Base-by-base conservation (phyloP, 192 early-diverging fungal genomes). In the Chytriomyces sp. region DNA sequence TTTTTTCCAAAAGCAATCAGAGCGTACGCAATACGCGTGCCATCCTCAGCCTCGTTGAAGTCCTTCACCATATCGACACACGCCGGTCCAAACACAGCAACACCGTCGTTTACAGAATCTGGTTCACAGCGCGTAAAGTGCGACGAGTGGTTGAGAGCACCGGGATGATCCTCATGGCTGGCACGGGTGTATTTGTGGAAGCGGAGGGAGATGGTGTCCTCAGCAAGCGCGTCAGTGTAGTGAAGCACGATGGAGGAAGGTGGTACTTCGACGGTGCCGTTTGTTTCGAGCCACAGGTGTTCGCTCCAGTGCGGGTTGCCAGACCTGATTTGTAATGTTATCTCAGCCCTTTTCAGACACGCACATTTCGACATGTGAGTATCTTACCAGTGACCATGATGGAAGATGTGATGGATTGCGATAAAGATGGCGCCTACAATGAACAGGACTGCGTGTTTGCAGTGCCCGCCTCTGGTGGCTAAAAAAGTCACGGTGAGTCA, bases 1-100 rank as follows among this genome's bases (percentile, higher is more conserved):
- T 72, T 72, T 26, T 72, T 72, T 7, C 59, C 71, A 62, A 62
- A 16, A 16, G 26, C 71, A 72, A 72, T 62, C 59, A 72, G 46
- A 6, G 71, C 71, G 45, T 61, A 72, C 43, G 71, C 61, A 2
- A 72, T 9, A 7, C 45, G 44, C 0, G 18, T 8, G 16, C 71
- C 71, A 18, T 1, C 13, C 45, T 72, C 59, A 35, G 45, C 43
- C 7, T 43, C 35, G 10, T 24, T 43, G 23, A 23, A 72, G 35
- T 60, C 59, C 10, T 10, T 60, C 59, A 8, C 57, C 44, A 72
- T 45, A 47, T 72, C 61, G 11, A 72, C 13, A 26, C 71, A 72
- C 16, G n/a, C 0, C n/a, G n/a, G 16, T 24, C 68, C 68, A 69
- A 69, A 69, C 48, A 23, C 26, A 4, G 68, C 68, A 49, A 69